Base-by-base conservation (phyloP, 2,329 filamentous ascomycete species). In the Thielaviopsis musarum region DNA sequence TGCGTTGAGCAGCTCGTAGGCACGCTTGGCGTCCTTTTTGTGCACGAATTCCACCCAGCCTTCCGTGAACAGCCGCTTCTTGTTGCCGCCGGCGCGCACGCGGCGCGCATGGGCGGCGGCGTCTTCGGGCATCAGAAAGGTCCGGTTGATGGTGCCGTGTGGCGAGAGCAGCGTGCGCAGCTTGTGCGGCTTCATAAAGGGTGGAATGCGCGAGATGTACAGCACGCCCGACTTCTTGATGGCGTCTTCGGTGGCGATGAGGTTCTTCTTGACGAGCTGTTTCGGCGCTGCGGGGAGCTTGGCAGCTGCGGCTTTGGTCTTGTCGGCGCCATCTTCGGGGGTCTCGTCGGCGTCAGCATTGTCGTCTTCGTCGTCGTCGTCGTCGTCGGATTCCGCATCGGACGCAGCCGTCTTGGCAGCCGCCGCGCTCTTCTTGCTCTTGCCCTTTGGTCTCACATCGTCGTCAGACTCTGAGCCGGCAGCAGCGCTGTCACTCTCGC, bases 171-270 rank as follows among this genome's bases (percentile, higher is more conserved):
- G 81, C 19, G 84, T 83, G 64, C 86, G 83, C 49, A 93, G 76
- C 67, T 91, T 91, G 57, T 77, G 74, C 6, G 88, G 87, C 66
- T 90, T 91, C 87, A 94, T 93, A 71, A 91, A 94, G 0, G 89
- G 89, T 3, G 89, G 88, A 63, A 93, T 81, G 61, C 88, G 83
- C 4, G 87, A 91, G 63, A 94, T 77, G 72, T 93, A 94, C 62
- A 93, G 76, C 13, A 94, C 86, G 63, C 88, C 88, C 0, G 87
- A 89, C 68, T 83, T 85, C 65, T 81, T 82, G 62, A 85, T 77
- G 22, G 83, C 82, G 41, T 78, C 78, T 63, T 83, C 80, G 12
- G 82, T 79, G 5, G 77, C 76, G 48, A 85, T 78, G 55, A 87
- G 78, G 67, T 87, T 85, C 72, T 86, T 83, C 68, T 84, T 82